A percentile compares a stretch with the other conserved stretches of the same genome.
phyloP scores from a whole-genome alignment of 768 basidiomycete genomes.

The Rhizopogon sp. region DNA sequence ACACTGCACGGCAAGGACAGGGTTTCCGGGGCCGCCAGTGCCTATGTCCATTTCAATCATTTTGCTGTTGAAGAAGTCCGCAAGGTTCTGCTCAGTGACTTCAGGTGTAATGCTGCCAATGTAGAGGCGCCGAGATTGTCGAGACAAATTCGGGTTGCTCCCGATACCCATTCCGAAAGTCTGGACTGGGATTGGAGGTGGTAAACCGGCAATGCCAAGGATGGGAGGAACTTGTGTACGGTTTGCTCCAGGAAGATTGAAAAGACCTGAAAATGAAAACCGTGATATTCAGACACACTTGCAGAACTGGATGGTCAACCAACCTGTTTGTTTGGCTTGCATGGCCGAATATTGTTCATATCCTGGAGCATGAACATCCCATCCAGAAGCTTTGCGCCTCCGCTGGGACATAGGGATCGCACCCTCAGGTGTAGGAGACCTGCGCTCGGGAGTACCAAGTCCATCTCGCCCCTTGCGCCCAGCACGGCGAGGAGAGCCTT shows the following conservation, averaged over 20 bases:
- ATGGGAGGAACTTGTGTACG: constrained; percentile 83
- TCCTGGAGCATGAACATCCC: constrained; percentile 95
- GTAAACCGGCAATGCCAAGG: constrained; percentile 73
- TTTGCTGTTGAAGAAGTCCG: constrained; percentile 92
- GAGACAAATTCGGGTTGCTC: constrained; percentile 82
- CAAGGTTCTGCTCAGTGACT: constrained; percentile 88
- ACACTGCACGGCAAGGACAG: constrained; percentile 90
- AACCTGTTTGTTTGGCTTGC: constrained; percentile 98
- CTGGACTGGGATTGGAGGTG: constrained; percentile 78
- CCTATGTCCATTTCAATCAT: constrained; percentile 92
- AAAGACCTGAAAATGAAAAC: constrained; percentile 57
- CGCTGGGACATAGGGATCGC: constrained; percentile 78
- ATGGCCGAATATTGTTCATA: constrained; percentile 93
- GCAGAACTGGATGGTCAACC: constrained; percentile 8
- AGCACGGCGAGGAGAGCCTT: constrained; percentile 37
- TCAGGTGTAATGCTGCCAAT: constrained; percentile 96
- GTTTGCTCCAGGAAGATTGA: constrained; percentile 95
- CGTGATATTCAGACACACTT: constrained; percentile 7
- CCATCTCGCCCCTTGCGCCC: constrained; percentile 43
- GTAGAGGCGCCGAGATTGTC: constrained; percentile 92
- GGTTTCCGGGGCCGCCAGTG: constrained; percentile 79
- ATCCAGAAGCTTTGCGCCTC: constrained; percentile 85
- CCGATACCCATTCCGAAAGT: constrained; percentile 85
- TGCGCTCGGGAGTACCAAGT: constrained; percentile 65
- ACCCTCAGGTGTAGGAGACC: constrained; percentile 90